Evolutionary conservation across 257 asterid genomes (phyloP), one percentile per base, ranked within the genome.

Genomic region (Scutellaria galericulata): DNA sequence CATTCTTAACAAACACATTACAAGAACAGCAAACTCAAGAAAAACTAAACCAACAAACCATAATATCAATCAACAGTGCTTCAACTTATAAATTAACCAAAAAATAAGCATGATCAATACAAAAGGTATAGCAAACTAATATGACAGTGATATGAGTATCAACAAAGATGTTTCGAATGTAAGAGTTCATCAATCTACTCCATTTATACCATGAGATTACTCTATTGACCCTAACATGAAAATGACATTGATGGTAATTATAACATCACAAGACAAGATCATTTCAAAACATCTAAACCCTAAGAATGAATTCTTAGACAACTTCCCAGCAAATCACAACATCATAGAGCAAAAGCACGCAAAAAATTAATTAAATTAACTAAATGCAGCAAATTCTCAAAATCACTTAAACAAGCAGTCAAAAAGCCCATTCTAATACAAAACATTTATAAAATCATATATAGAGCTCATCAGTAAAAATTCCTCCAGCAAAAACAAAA

Each of bases 401-500:
- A 50, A 31, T 5, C 3, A 27, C 48, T 3, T 15, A 37, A 59
- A 59, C 22, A 41, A 0, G 54, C 9, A 0, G 60, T 40, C 74
- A 41, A 68, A 24, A 53, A 37, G 12, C 22, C 37, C 64, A 12
- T 7, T 35, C 46, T 12, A 37, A 59, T 35, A 59, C 65, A 68
- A 39, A 68, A 54, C 73, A 68, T 68, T 39, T 14, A 37, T 18
- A 31, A 54, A 57, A 68, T 31, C 52, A 68, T 68, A 68, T 54
- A 68, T 7, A 10, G 53, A 68, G 57, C 40, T 4, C 54, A 39
- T 47, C 18, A 7, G 52, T 20, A 54, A 68, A 53, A 61, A 48
- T 48, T 9, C 44, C 64, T 55, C 61, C 9, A 40, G 15, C 18
- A 5, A 66, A 46, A 66, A 31, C 35, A 35, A 39, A 68, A 68